Evolutionary conservation across 148 eudicot genomes (phyloP), one percentile per base, ranked within the genome.

Genomic region (Rhododendron griersonianum): DNA sequence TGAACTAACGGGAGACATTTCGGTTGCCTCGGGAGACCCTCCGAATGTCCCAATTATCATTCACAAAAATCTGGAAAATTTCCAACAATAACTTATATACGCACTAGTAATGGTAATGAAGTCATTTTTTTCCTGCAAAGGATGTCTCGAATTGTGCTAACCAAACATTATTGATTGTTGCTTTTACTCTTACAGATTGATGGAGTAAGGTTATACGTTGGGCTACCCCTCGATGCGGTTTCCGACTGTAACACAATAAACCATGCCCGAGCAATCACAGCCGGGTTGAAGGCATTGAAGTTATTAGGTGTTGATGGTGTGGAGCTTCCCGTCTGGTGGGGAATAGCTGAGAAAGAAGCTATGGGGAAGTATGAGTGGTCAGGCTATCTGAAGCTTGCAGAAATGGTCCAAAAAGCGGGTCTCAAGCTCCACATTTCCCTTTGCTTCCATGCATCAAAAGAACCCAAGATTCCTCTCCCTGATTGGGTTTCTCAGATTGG

Each of bases 291-390:
- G 85, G 98, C 98, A n/a, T 83, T 96, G 87, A 93, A 95, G 83
- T 88, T 96, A 57, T 85, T 96, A 88, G 99, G 99, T 0, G 93
- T 95, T 39, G 93, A 92, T 28, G 98, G 99, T n/a, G 97, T 96
- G 8, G 99, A 96, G 90, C 96, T 96, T 61, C 97, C 99, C 0
- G 80, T 96, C 14, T 96, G 97, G 97, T 96, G 99, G 99, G 97
- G 99, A 15, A 50, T 92, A 48, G 97, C 89, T 11, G 99, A 96
- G 91, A 93, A 88, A 50, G 91, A 95, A 59, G 86, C 91, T 44
- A 91, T 88, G 91, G 98, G 98, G 15, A 85, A 91, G 28, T 96
- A 96, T 41, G 85, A 94, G 41, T 96, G 99, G 99, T 90, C 96
- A 15, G 93, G 95, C 37, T 95, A 95, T 88, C 93, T 89, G 28